Evolutionary conservation across 83 land plant species (phyloP), one percentile per base, ranked within the genome.

Genomic region (Diphasiastrum complanatum): DNA sequence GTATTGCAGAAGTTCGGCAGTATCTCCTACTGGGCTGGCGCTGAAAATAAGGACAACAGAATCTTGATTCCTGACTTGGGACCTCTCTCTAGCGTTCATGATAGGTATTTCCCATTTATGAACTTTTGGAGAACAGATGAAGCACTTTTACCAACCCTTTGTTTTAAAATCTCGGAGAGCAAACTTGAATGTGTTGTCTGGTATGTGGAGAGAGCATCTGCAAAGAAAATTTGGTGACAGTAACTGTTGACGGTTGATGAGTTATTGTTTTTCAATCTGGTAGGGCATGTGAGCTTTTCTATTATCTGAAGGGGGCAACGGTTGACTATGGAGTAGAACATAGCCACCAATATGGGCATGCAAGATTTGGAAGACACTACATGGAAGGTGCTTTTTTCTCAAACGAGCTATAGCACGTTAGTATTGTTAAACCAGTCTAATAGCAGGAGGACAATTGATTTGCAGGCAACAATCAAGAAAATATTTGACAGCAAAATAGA

Each of bases 221-320:
- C 8, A 14, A 38, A 38, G 43, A 8, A 8, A 8, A 8, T 38
- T 8, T 38, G 12, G 8, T 38, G 8, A 38, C 14, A 8, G 12
- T 8, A 8, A 38, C 14, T 8, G 8, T 38, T 38, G 43, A 38
- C 12, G 43, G 43, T 8, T 14, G 8, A 8, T 38, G n/a, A n/a
- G n/a, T n/a, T n/a, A n/a, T n/a, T n/a, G n/a, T n/a, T n/a, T n/a
- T n/a, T n/a, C n/a, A n/a, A n/a, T 14, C 14, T 38, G 12, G 20
- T 33, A 54, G 58, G 11, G 58, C 58, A 23, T 26, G 58, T 26
- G 58, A 54, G 58, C 33, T 54, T 5, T 54, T 54, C 33, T 54
- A 54, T 28, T 54, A 18, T 54, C 33, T 54, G 10, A 54, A 54
- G n/a, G 58, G 58, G 29, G 58, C 33, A 6, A 54, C 58, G 24